Evolutionary conservation across 306 rosid species (phyloP), one percentile per base, ranked within the genome.

Genomic region (Cicer cuneatum): DNA sequence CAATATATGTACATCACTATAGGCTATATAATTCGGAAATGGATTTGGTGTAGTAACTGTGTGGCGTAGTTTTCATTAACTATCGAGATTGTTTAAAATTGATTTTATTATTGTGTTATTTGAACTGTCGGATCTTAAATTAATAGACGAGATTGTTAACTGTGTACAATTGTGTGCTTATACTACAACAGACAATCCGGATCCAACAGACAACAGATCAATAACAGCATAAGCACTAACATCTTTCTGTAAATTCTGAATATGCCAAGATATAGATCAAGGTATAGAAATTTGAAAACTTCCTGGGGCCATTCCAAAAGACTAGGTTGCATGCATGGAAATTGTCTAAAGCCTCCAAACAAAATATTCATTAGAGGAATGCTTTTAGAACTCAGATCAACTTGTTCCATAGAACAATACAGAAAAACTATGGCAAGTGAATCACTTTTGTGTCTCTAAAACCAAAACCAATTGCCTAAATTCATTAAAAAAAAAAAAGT

Each of bases 401-500:
- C 85, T 49, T 33, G 66, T 42, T 66, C 72, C 60, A 38, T 29
- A 60, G 19, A 35, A 59, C 42, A 13, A 12, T 7, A 7, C 40
- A 46, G 16, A 19, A 70, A 37, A 40, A 42, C 39, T 35, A 53
- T 4, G 42, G 19, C 41, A 59, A 7, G 19, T 13, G 18, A 59
- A 59, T 33, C 35, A 33, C 18, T 59, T 29, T 29, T 29, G 35
- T 59, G 43, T 62, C 29, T 45, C 39, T 5, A 14, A 15, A 57
- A 73, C 63, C 12, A 52, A 58, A 29, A 69, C 38, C 43, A 73
- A 77, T 56, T 61, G 66, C 29, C 12, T 64, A 14, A 53, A 68
- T 73, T 53, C 73, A 52, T 29, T 29, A 29, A 19, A 14, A 10
- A 7, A 41, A 53, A 3, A 56, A 19, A 66, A 5, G 8, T 39